A percentile compares a stretch with the other conserved stretches of the same genome.
Conservation (phyloP, 129 eudicot genomes). For the Logfia minima region DNA sequence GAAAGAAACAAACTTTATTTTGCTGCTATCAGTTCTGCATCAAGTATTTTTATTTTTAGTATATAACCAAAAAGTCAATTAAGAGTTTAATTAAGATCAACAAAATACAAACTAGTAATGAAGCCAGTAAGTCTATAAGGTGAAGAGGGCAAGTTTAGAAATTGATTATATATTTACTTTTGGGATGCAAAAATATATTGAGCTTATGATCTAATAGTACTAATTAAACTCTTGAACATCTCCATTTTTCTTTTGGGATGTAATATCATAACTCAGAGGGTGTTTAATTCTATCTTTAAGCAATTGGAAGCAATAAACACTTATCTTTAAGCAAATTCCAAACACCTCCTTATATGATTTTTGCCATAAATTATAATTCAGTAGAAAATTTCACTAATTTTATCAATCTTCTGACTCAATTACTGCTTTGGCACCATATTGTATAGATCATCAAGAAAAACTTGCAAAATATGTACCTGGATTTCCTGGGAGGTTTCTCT, state of each 20-base stretch:
- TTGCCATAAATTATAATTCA: background rate
- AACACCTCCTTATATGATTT: background rate
- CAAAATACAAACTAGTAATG: background rate
- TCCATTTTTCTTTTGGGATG: no score
- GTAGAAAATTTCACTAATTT: background rate
- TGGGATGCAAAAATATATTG: background rate
- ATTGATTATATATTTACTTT: background rate
- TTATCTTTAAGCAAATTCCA: background rate
- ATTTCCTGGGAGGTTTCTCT: constrained; percentile 84
- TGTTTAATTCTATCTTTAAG: no score
- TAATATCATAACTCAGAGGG: no score
- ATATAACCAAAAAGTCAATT: background rate
- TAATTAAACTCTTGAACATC: background rate
- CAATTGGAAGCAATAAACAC: background rate
- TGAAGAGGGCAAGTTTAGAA: background rate
- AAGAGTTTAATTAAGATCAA: background rate
- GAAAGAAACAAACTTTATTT: background rate
- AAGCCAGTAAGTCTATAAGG: background rate
- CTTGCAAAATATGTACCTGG: constrained; percentile 52
- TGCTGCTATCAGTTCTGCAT: background rate
- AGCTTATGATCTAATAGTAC: background rate
- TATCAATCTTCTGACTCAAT: background rate
- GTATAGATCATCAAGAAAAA: background rate
- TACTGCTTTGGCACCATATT: background rate
- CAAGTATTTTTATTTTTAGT: background rate